These are phyloP conservation scores for Brasenia schreberi DNA, from an alignment of 164 flowering plant species.

Conservation along the genomic window DNA sequence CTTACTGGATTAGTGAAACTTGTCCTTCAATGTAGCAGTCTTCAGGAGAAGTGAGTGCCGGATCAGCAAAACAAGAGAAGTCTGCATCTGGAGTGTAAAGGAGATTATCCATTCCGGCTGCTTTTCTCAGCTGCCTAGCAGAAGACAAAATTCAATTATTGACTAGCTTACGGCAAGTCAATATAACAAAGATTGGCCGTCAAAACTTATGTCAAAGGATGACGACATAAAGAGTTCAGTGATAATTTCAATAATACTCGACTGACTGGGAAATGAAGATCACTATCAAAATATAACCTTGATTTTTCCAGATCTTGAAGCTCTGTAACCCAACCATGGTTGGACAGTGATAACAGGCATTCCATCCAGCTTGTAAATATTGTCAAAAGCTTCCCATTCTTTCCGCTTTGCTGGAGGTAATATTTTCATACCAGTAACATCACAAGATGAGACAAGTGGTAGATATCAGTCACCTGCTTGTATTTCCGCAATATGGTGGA, in stretches of 20 bases:
- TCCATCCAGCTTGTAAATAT: slow-evolving; percentile 77
- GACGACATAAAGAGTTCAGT: too few species aligned
- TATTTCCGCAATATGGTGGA: too few species aligned
- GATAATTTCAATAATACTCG: too few species aligned
- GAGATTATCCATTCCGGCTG: slow-evolving; percentile 83
- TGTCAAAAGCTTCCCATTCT: slow-evolving; percentile 58
- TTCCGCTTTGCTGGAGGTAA: slow-evolving; percentile 79
- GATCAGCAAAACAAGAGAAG: slow-evolving; percentile 97
- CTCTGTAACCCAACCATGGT: slow-evolving; percentile 98
- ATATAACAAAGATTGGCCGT: neutral
- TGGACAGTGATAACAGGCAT: slow-evolving; percentile 98
- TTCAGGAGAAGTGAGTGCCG: slow-evolving; percentile 90
- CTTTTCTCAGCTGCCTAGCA: slow-evolving; percentile 60
- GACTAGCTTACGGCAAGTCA: neutral
- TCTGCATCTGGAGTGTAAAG: slow-evolving; percentile 97
- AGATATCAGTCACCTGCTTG: too few species aligned
- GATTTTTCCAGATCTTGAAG: slow-evolving; percentile 65
- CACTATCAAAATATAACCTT: slow-evolving; percentile 30
- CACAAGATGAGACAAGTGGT: slow-evolving; percentile 52
- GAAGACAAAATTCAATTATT: neutral
- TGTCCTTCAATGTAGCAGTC: slow-evolving; percentile 93
- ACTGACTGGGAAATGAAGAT: neutral
- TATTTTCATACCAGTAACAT: slow-evolving; percentile 96
- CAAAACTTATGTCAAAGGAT: neutral
- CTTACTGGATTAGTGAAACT: slow-evolving; percentile 98